Evolutionary conservation across 164 flowering plant species (phyloP), one percentile per base, ranked within the genome.

Genomic region (Sedum album): DNA sequence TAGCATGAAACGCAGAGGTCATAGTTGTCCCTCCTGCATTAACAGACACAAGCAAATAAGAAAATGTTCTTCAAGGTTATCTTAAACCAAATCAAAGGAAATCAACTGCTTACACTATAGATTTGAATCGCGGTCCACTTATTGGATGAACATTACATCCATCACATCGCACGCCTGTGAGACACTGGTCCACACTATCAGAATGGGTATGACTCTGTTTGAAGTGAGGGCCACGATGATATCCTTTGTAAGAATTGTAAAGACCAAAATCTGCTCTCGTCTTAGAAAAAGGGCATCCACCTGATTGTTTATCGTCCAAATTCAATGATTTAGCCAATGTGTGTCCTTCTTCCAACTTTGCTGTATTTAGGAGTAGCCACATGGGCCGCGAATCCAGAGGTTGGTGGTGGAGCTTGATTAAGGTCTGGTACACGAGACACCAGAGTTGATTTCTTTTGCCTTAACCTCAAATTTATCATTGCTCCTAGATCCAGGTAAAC

Each of bases 81-180:
- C 31, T 26, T 11, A 57, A 57, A 57, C 62, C 8, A 28, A 57
- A 21, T 2, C 61, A 55, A 55, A 5, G n/a, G 1, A n/a, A 51
- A 51, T 14, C 6, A 21, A 62, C 30, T 41, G 36, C 95, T 82
- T 85, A 94, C 99, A 85, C 90, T 87, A 79, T 82, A 5, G 99
- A 94, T 76, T 90, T 90, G 83, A 77, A 91, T 15, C 99, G 87
- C 31, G 93, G 85, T 14, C 99, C 99, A 68, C 80, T 80, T 31
- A 94, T 94, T 8, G 99, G 99, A 80, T 80, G 77, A 69, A 79
- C 84, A 17, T 89, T 92, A 78, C 99, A 94, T 14, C 86, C 92
- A 83, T 91, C 97, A 69, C 99, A 94, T 0, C 67, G 78, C 66
- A 91, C 77, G 60, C 96, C 96, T 64, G 66, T 79, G 99, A 75